Percentiles rank a stretch among this genome's conserved stretches.
These are phyloP conservation scores for Stachybotrys chartarum DNA, from an alignment of 2,329 filamentous ascomycete species.

Conservation along the genomic window DNA sequence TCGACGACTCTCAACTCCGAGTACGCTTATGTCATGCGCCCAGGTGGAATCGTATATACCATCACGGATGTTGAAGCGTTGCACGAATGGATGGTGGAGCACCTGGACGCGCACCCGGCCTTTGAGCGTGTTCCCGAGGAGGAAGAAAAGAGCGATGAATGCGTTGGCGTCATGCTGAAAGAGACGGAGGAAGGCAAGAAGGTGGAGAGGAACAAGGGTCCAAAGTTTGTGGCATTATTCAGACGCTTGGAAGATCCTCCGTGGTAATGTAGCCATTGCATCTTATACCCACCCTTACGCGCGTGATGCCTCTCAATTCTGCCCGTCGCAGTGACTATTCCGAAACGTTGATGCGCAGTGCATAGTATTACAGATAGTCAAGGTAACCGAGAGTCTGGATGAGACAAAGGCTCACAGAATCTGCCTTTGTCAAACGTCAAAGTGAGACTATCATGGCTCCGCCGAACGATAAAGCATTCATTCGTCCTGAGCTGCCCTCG, in stretches of 20 bases:
- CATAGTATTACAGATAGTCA: background rate
- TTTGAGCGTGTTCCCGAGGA: slow-evolving; percentile 69
- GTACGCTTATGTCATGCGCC: slow-evolving; percentile 80
- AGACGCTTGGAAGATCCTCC: slow-evolving; percentile 71
- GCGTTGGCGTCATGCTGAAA: slow-evolving; percentile 65
- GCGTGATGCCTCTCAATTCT: too few relatives aligned
- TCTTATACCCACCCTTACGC: too few relatives aligned
- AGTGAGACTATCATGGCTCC: background rate
- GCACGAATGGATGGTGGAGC: slow-evolving; percentile 86
- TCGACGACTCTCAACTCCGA: slow-evolving; percentile 83
- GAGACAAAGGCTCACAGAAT: background rate
- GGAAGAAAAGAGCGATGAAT: slow-evolving; percentile 62
- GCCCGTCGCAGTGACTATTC: background rate
- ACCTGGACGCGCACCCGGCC: slow-evolving; percentile 69
- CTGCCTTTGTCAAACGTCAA: background rate
- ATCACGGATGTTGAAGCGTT: slow-evolving; percentile 96
- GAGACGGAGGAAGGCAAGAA: slow-evolving; percentile 98
- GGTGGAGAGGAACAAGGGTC: slow-evolving; percentile 80
- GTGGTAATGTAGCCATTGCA: slow-evolving; percentile 43
- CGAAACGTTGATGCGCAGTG: background rate
- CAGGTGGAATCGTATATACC: slow-evolving; percentile 85
- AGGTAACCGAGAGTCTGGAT: background rate
- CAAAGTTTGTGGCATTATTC: slow-evolving; percentile 88
- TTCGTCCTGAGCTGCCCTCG: background rate
- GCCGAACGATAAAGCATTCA: background rate